phyloP scores from a whole-genome alignment of 2,329 filamentous ascomycete genomes.

The Phialemonium atrogriseum region DNA sequence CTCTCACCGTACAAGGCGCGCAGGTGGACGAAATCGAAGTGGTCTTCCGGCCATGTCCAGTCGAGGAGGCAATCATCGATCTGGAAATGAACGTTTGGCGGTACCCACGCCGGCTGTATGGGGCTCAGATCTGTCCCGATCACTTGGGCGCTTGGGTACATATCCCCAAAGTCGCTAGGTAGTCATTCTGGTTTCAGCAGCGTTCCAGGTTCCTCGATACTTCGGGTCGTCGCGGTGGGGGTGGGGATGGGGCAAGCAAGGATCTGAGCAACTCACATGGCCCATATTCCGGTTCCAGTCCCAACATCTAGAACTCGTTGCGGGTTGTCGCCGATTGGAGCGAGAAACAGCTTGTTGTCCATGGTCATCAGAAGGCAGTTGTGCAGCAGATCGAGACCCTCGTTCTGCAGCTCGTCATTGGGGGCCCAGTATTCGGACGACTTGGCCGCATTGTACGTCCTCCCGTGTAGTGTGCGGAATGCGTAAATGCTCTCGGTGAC shows the following conservation, averaged over 20 bases:
- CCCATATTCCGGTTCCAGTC: constrained; percentile 46
- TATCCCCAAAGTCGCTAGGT: too few species aligned
- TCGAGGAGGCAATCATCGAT: constrained; percentile 46
- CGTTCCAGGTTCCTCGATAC: too few species aligned
- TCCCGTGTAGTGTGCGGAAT: too few species aligned
- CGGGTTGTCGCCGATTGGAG: constrained; percentile 29
- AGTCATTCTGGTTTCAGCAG: too few species aligned
- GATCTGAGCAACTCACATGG: constrained; percentile 27
- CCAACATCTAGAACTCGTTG: constrained; percentile 39
- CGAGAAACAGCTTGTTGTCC: constrained; percentile 29
- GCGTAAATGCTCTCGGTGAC: too few species aligned
- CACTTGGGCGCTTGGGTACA: constrained; percentile 13
- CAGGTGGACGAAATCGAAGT: constrained; percentile 52
- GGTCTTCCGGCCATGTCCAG: too few species aligned
- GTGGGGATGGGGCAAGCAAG: neutral
- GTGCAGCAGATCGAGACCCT: too few species aligned
- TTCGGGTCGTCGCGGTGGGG: neutral
- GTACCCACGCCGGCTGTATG: constrained; percentile 30
- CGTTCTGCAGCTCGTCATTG: too few species aligned
- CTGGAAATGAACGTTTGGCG: constrained; percentile 43
- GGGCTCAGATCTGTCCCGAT: constrained; percentile 25
- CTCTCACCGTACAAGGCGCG: constrained; percentile 20
- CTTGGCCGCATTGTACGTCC: too few species aligned
- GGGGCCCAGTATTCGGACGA: too few species aligned
- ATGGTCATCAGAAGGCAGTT: too few species aligned